These are phyloP conservation scores for Epichloe hybrida DNA, from an alignment of 2,329 filamentous ascomycete species.

Conservation along the genomic window DNA sequence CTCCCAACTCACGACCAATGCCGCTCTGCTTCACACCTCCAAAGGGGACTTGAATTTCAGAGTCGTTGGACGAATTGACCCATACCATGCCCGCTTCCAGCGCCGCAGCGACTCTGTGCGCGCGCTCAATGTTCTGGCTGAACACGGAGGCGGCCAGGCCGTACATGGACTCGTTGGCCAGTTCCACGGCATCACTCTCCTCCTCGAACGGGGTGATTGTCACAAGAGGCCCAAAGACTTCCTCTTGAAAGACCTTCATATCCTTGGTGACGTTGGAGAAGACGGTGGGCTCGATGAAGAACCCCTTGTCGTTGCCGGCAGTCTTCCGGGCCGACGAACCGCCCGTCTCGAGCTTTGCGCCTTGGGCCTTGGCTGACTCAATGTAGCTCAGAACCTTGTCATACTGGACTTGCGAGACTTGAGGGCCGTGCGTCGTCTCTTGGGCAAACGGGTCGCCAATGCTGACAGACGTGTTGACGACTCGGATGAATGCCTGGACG, in stretches of 20 bases:
- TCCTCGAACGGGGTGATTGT: conserved; percentile 28
- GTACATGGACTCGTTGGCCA: conserved; percentile 42
- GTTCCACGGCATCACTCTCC: conserved; percentile 26
- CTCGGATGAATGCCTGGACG: conserved; percentile 44
- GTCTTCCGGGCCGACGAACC: conserved; percentile 34
- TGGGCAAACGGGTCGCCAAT: conserved; percentile 60
- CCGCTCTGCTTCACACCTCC: conserved; percentile 35
- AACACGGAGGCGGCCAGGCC: conserved; percentile 50
- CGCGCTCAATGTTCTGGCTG: conserved; percentile 39
- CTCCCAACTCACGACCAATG: conserved; percentile 31
- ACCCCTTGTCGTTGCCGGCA: conserved; percentile 26
- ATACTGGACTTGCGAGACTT: conserved; percentile 57
- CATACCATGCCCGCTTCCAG: conserved; percentile 48
- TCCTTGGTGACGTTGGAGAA: conserved; percentile 27
- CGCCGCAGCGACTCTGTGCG: conserved; percentile 35
- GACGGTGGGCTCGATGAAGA: conserved; percentile 32
- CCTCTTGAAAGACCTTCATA: conserved; percentile 33
- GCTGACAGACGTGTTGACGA: conserved; percentile 44
- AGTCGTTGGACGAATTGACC: conserved; percentile 35
- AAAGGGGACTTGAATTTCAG: conserved; percentile 30
- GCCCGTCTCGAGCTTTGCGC: conserved; percentile 52
- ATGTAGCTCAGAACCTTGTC: conserved; percentile 59
- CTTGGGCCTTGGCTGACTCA: conserved; percentile 53
- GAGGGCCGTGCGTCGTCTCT: conserved; percentile 60
- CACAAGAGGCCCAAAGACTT: conserved; percentile 33